A percentile compares a stretch with the other conserved stretches of the same genome.
Evolutionary conservation across 2,329 filamentous ascomycete genomes (phyloP).

Genomic region (Zarea fungicola): DNA sequence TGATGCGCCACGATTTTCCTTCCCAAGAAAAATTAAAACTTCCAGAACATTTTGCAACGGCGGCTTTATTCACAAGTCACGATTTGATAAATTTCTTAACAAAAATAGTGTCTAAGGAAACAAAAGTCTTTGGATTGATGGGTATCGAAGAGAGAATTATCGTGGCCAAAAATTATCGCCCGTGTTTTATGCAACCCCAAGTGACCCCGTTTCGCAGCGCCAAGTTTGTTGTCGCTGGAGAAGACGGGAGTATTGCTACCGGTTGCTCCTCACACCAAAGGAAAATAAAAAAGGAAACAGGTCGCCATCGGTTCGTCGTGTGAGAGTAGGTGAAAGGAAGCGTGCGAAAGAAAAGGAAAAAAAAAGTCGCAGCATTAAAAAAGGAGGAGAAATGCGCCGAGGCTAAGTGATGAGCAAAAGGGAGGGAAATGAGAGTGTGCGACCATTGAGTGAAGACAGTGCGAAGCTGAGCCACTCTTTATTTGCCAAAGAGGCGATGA

Average conservation of each 20-base stretch:
- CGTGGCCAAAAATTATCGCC: conserved; percentile 12
- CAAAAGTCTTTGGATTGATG: conserved; percentile 17
- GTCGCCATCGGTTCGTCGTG: conserved; percentile 11
- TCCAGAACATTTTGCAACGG: background rate
- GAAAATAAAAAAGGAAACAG: conserved; percentile 8
- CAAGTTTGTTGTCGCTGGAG: conserved; percentile 8
- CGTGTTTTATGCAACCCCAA: conserved; percentile 11
- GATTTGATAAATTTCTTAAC: background rate
- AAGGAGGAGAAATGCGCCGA: background rate
- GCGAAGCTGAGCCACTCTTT: background rate
- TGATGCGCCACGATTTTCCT: conserved; percentile 5
- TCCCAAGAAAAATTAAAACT: background rate
- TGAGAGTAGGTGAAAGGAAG: conserved; percentile 5
- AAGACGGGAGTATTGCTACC: background rate
- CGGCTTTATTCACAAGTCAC: background rate
- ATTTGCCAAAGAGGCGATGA: background rate
- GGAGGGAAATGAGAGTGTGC: background rate
- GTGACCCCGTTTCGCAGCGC: conserved; percentile 3
- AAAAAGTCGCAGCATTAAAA: background rate
- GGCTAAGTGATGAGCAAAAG: background rate
- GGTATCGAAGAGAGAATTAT: conserved; percentile 18
- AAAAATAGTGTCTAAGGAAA: background rate
- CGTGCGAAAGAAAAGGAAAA: no score
- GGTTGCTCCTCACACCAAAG: background rate
- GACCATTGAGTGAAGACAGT: background rate